Evolutionary conservation across 2,329 filamentous ascomycete genomes (phyloP), one percentile per base, ranked within the genome.

Genomic region (Aspergillus tubingensis): DNA sequence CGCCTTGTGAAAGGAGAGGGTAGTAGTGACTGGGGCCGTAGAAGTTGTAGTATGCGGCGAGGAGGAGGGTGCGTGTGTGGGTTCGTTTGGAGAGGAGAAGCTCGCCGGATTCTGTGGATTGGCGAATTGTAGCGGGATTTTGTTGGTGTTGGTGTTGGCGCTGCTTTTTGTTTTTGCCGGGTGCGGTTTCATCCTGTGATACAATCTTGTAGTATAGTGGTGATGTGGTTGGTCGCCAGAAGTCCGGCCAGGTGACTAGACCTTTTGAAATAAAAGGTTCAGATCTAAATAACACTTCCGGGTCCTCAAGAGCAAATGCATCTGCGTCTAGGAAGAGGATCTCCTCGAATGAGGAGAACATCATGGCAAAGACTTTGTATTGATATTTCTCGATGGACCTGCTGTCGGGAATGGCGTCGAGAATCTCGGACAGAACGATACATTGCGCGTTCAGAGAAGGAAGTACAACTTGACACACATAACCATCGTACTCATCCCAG

Each of bases 171-270:
- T 36, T 36, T 2, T 36, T 44, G n/a, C 44, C 30, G 15, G 19
- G 19, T 19, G 47, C 25, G 0, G 23, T 11, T 27, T 8, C 0
- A 17, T 50, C 81, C 79, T 0, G 78, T 17, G 79, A 77, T 61
- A 76, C 76, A 32, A 80, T 76, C 32, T 73, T 66, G 63, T 76
- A 80, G 58, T 74, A 78, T 15, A 74, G 63, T 1, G 75, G 74
- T 17, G 75, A 52, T 30, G 73, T 75, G 0, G 75, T 74, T 8
- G 75, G 70, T 6, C 72, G 72, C 73, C 76, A 79, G 61, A 77
- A 82, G 66, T 86, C 84, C 5, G 84, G 83, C 82, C 83, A 86
- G n/a, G 80, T 78, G 17, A 86, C 74, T 36, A 85, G 72, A n/a
- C 84, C 84, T 1, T 76, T 77, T 0, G 79, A 79, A 6, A 61